Evolutionary conservation across 2,329 filamentous ascomycete species (phyloP).

Genomic region (Escovopsis sp.): DNA sequence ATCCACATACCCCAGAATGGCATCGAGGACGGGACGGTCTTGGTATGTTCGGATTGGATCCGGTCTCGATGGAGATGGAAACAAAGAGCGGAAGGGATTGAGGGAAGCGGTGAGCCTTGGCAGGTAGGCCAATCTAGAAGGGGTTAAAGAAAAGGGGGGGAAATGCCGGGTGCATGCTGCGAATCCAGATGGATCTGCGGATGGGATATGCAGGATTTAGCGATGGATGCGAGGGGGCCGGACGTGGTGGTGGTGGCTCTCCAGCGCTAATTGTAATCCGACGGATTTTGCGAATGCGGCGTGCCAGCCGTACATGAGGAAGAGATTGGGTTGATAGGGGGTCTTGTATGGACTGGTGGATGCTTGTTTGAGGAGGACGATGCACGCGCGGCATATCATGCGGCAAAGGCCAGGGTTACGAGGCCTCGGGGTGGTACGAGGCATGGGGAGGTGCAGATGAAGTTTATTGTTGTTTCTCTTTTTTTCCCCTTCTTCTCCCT

Average conservation of each 20-base stretch:
- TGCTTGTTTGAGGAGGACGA: too few relatives aligned
- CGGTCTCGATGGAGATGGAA: not conserved
- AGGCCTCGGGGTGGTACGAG: not conserved
- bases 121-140: too few relatives aligned
- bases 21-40: not conserved
- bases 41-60: too few relatives aligned
- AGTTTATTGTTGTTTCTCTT: not conserved
- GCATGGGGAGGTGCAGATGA: not conserved
- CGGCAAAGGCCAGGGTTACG: not conserved
- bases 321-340: too few relatives aligned
- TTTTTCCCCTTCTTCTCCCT: not conserved
- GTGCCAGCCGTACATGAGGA: too few relatives aligned
- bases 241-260: too few relatives aligned
- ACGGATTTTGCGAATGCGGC: too few relatives aligned
- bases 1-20: not conserved
- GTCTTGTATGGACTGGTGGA: too few relatives aligned
- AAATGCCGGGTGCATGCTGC: slow-evolving; percentile 1
- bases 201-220: slow-evolving; percentile 2
- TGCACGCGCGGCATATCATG: too few relatives aligned
- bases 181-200: too few relatives aligned
- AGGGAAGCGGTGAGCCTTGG: too few relatives aligned
- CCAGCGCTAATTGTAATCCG: too few relatives aligned
- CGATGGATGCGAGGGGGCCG: not conserved
- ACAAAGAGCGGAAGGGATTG: slow-evolving; percentile 1
- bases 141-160: not conserved